phyloP scores from a whole-genome alignment of 805 yeast genomes.

The Metschnikowia arizonensis region DNA sequence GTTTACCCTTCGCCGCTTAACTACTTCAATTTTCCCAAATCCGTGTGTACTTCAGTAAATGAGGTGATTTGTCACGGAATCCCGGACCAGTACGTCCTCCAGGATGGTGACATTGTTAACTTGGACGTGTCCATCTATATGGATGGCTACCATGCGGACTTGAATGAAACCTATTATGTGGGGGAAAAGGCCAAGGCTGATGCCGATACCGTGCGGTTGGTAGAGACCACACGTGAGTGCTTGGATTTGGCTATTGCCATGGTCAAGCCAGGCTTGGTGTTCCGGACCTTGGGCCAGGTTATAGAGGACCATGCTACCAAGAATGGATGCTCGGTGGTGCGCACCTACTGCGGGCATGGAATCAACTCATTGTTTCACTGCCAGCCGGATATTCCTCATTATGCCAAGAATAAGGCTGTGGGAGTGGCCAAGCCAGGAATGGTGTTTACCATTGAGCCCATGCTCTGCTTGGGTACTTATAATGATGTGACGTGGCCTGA shows the following conservation, averaged over 20 bases:
- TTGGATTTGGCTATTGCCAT: conserved; percentile 75
- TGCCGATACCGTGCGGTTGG: conserved; percentile 79
- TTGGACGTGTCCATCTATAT: conserved; percentile 82
- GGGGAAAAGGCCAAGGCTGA: conserved; percentile 83
- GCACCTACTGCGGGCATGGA: conserved; percentile 93
- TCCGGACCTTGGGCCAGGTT: conserved; percentile 80
- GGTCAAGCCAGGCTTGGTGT: conserved; percentile 89
- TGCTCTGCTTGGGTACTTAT: conserved; percentile 83
- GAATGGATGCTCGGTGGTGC: conserved; percentile 79
- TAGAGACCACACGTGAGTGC: conserved; percentile 83
- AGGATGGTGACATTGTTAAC: conserved; percentile 94
- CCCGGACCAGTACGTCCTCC: conserved; percentile 80
- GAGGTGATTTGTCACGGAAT: conserved; percentile 97
- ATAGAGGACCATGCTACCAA: conserved; percentile 83
- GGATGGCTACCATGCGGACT: conserved; percentile 88
- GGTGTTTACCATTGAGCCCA: conserved; percentile 96
- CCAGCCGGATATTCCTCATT: conserved; percentile 91
- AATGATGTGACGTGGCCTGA: conserved; percentile 93
- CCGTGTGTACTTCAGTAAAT: conserved; percentile 89
- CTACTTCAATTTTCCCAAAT: conserved; percentile 89
- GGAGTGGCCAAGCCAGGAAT: conserved; percentile 95
- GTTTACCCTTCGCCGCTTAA: conserved; percentile 95
- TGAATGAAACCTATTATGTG: conserved; percentile 94
- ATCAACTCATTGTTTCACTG: conserved; percentile 83
- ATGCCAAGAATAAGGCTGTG: conserved; percentile 86